phyloP scores from a whole-genome alignment of 495 filamentous ascomycete species.

The Oleoguttula mirabilis region DNA sequence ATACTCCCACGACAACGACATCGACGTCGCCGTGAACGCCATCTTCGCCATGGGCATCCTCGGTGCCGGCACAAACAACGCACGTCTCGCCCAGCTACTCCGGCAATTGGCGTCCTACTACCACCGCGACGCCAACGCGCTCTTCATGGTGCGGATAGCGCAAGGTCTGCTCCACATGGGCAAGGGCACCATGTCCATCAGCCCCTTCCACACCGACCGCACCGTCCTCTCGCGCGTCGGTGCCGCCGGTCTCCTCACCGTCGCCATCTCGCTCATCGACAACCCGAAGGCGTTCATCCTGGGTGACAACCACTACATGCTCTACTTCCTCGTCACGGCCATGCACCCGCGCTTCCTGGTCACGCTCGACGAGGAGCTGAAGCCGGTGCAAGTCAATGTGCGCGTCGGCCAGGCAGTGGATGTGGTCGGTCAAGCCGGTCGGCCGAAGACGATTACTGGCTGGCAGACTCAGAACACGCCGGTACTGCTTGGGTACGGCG shows the following conservation, averaged over 20 bases:
- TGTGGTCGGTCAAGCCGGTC: constrained; percentile 90
- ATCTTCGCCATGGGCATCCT: constrained; percentile 99
- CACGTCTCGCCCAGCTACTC: constrained; percentile 84
- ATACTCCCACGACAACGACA: constrained; percentile 98
- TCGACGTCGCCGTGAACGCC: constrained; percentile 94
- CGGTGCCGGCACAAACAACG: constrained; percentile 96
- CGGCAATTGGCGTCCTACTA: constrained; percentile 96
- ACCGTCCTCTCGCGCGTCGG: constrained; percentile 88
- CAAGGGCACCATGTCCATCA: constrained; percentile 91
- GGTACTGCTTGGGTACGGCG: constrained; percentile 81
- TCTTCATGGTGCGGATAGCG: constrained; percentile 99
- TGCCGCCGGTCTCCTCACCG: constrained; percentile 77
- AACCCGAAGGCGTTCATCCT: constrained; percentile 83
- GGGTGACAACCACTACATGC: constrained; percentile 77
- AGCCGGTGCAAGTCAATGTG: constrained; percentile 90
- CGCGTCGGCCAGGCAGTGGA: constrained; percentile 96
- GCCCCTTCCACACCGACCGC: constrained; percentile 96
- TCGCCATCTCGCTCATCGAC: constrained; percentile 83
- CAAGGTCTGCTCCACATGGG: constrained; percentile 98
- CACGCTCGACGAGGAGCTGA: constrained; percentile 85
- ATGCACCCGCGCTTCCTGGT: constrained; percentile 96
- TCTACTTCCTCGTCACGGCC: constrained; percentile 95
- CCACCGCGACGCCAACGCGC: constrained; percentile 82
- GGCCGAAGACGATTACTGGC: constrained; percentile 97
- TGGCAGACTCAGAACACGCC: constrained; percentile 99